Percentiles rank a stretch among this genome's conserved stretches.
Conservation (phyloP, 768 basidiomycete species). For the Leucocoprinus leucothites region DNA sequence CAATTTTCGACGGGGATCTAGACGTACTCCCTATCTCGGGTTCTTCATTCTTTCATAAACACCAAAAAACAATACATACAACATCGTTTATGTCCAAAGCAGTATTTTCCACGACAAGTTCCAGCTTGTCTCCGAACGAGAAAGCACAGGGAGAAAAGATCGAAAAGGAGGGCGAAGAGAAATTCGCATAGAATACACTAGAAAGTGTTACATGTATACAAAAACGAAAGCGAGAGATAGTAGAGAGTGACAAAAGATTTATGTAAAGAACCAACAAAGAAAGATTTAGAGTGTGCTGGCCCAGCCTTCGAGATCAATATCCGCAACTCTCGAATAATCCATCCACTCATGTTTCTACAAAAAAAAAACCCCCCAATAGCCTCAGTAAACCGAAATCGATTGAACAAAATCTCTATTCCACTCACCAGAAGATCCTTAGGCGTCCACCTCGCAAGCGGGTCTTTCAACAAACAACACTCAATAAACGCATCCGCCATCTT, state of each 20-base stretch:
- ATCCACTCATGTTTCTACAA: slow-evolving; percentile 74
- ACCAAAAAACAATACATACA: no score
- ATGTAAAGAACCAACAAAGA: no score
- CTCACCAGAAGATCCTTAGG: slow-evolving; percentile 85
- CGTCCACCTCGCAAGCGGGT: slow-evolving; percentile 77
- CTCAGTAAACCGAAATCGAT: background rate
- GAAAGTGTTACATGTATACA: background rate
- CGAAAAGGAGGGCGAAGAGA: no score
- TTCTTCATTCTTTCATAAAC: no score
- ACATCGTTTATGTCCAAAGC: no score
- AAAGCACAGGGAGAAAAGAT: background rate
- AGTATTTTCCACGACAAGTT: no score
- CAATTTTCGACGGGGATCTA: no score
- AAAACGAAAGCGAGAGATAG: background rate
- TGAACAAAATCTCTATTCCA: slow-evolving; percentile 15
- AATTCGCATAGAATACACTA: background rate
- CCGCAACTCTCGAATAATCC: slow-evolving; percentile 53
- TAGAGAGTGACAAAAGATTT: background rate
- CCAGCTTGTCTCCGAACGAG: no score
- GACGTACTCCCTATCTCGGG: no score
- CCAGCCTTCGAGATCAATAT: slow-evolving; percentile 77
- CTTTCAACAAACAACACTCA: slow-evolving; percentile 87
- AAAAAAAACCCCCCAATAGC: background rate
- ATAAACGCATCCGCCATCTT: slow-evolving; percentile 79
- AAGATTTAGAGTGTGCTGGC: slow-evolving; percentile 60